Evolutionary conservation across 108 stramenopile species (phyloP).

Genomic region (Epithemia pelagica): DNA sequence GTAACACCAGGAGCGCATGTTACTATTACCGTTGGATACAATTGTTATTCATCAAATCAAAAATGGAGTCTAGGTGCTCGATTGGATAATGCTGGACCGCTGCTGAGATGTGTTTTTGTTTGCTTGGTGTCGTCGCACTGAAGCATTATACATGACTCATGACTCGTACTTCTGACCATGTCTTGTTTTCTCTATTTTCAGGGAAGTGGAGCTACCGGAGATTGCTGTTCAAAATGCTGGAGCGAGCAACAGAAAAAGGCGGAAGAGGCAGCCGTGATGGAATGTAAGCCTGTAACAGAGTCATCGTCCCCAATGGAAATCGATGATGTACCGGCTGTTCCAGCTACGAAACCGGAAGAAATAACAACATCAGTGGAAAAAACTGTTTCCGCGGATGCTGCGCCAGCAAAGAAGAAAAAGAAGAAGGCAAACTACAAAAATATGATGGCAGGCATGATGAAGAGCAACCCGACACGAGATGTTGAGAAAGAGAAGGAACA

Average conservation of each 20-base stretch:
- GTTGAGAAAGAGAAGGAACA: conserved; percentile 68
- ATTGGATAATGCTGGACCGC: no score
- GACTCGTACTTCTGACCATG: background rate
- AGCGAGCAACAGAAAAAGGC: conserved; percentile 54
- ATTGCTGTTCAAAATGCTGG: conserved; percentile 86
- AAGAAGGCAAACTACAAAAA: conserved; percentile 84
- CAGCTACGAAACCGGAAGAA: background rate
- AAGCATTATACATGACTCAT: no score
- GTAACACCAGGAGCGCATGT: no score
- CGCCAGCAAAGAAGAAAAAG: conserved; percentile 72
- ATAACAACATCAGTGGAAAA: conserved; percentile 9
- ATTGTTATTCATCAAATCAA: no score
- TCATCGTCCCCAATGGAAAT: conserved; percentile 20
- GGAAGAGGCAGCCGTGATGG: conserved; percentile 14
- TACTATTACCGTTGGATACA: no score
- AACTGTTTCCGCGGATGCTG: conserved; percentile 2
- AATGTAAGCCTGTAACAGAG: conserved; percentile 10
- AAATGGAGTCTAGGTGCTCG: no score
- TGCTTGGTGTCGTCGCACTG: no score
- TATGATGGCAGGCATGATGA: conserved; percentile 63
- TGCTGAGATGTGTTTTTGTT: no score
- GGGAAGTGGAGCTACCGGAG: conserved; percentile 81
- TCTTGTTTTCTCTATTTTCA: conserved; percentile 18
- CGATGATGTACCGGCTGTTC: conserved; percentile 3
- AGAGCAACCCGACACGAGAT: conserved; percentile 27